phyloP scores from a whole-genome alignment of 148 eudicot species.

The Talinum fruticosum region DNA sequence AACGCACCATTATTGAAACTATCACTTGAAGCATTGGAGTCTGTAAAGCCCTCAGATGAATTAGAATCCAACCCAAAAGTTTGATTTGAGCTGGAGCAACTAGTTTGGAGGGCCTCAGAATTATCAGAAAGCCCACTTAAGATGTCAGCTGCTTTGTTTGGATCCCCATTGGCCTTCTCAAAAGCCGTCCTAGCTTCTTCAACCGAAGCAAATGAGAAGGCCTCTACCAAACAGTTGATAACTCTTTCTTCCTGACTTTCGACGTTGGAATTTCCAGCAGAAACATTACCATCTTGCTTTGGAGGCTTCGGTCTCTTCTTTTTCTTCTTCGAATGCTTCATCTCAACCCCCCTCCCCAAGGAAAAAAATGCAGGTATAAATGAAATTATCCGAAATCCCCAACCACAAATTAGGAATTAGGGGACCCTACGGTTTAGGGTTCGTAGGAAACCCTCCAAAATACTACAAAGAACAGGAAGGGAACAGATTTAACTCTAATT shows the following conservation, averaged over 20 bases:
- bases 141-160: conserved; percentile 60
- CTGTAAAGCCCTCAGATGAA: conserved; percentile 36
- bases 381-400: background rate
- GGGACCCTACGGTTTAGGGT: background rate
- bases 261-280: conserved; percentile 5
- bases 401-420: background rate
- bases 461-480: background rate
- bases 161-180: conserved; percentile 51
- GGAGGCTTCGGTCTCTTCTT: conserved; percentile 42
- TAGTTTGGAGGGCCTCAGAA: conserved; percentile 28
- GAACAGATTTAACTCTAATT: background rate
- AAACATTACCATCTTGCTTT: conserved; percentile 18
- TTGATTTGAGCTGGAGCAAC: conserved; percentile 53
- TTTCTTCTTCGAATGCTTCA: conserved; percentile 64
- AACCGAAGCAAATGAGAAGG: conserved; percentile 54
- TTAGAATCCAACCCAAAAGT: conserved; percentile 30
- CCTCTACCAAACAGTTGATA: conserved; percentile 47
- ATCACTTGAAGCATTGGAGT: conserved; percentile 10
- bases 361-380: too few relatives aligned
- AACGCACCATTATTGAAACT: conserved; percentile 24
- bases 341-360: background rate
- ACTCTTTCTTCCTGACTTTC: conserved; percentile 30
- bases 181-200: conserved; percentile 60
- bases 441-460: background rate
- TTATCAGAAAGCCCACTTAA: conserved; percentile 34